These are phyloP conservation scores for Osmanthus fragrans DNA, from an alignment of 257 asterid genomes.

Conservation along the genomic window DNA sequence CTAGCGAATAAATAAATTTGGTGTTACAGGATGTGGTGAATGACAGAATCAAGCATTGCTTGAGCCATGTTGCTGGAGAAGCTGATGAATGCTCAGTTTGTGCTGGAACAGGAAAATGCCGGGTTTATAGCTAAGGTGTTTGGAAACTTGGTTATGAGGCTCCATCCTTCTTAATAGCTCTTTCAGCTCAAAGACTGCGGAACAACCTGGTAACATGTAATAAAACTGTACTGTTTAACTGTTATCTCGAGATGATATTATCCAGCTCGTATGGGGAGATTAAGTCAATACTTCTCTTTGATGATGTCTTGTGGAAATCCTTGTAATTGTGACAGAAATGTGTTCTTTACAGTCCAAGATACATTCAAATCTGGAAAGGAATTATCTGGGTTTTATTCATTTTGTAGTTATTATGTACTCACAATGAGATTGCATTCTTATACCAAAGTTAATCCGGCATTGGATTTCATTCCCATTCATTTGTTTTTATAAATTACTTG, in stretches of 20 bases:
- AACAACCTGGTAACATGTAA: neutral
- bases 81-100: conserved; percentile 89
- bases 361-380: neutral
- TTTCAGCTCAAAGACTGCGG: neutral
- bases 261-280: neutral
- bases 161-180: neutral
- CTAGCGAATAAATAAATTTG: neutral
- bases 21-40: conserved; percentile 78
- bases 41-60: conserved; percentile 81
- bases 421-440: neutral
- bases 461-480: neutral
- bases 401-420: neutral
- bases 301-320: neutral
- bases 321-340: neutral
- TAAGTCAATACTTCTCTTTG: neutral
- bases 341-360: neutral
- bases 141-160: neutral
- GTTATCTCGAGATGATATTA: neutral
- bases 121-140: conserved; percentile 36
- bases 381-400: neutral
- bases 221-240: neutral
- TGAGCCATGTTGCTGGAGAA: conserved; percentile 82
- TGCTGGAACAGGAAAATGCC: conserved; percentile 89
- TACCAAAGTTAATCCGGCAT: neutral
- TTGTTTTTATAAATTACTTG: neutral